Base-by-base conservation (phyloP, 2,329 filamentous ascomycete genomes). In the Alternaria sp. region DNA sequence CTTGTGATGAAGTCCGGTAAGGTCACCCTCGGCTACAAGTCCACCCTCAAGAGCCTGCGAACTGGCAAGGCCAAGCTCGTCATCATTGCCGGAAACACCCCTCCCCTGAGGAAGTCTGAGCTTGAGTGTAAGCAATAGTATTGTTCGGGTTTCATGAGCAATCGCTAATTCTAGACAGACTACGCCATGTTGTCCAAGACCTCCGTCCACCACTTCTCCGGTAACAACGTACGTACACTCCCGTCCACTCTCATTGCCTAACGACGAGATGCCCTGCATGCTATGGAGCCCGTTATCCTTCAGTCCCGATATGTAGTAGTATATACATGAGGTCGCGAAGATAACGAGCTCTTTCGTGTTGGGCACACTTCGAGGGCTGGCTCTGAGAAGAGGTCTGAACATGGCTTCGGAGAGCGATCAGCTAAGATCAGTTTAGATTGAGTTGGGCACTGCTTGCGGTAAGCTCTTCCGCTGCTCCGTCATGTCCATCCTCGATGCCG, bases 391-490 rank as follows among this genome's bases (percentile, higher is more conserved):
- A 94, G 93, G 92, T 90, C 88, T 78, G 67, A 74, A 73, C 60
- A 76, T 83, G 89, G 88, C 91, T 95, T 95, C 91, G 92, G 92
- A 96, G 92, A 92, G 92, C 89, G 73, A 78, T 74, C 80, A 70
- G 86, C 87, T 89, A 84, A 90, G 86, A 77, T 74, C 66, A 64
- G 67, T 63, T 81, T 81, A 98, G 93, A 97, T 98, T 80, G 95
- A 98, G 86, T 88, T 99, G 72, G 95, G 95, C 78, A 98, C 93
- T 79, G 93, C 93, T 74, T 97, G 93, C 85, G 95, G 95, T 86
- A 98, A 98, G 87, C 90, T 99, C 80, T 99, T 96, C 90, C 88
- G 93, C 75, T 96, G 92, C 89, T 94, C 92, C 72, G 97, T 93
- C 83, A 96, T 99, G 91, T 90, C 93, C 75, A 90, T 98, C 79